Percentiles rank a stretch among this genome's conserved stretches.
Evolutionary conservation across 305 asterid genomes (phyloP).

Genomic region (Solanum hybrid): DNA sequence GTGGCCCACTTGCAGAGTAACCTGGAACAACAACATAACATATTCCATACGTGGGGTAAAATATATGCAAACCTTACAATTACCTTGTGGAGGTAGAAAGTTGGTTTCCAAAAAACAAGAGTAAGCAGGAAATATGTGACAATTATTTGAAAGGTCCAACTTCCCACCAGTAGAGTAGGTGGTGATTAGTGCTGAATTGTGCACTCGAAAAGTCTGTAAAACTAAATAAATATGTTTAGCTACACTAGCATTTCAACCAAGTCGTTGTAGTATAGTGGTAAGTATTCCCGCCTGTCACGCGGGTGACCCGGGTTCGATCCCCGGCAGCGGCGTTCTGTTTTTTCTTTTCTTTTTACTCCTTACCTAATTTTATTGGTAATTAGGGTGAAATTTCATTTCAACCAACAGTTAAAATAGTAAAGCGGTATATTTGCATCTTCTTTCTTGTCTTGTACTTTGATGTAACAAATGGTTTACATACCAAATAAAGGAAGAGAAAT

Average conservation of each 20-base stretch:
- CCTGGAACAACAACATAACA: not conserved
- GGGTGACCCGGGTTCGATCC: slow-evolving; percentile 46
- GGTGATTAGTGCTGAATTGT: not conserved
- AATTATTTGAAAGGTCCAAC: not conserved
- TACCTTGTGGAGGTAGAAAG: not conserved
- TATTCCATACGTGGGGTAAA: not conserved
- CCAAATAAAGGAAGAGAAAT: not conserved
- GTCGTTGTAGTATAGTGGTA: slow-evolving; percentile 47
- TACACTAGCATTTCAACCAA: not conserved
- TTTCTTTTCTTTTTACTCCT: not conserved
- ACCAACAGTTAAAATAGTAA: not conserved
- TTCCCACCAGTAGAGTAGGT: not conserved
- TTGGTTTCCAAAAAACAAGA: not conserved
- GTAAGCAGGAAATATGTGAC: not conserved
- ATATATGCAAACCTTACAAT: not conserved
- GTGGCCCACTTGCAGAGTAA: not conserved
- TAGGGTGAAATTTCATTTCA: not conserved
- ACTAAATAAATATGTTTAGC: not conserved
- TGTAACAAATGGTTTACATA: not conserved
- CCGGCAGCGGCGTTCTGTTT: slow-evolving; percentile 28
- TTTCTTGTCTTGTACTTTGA: not conserved
- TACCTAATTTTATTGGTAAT: not conserved
- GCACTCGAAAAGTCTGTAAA: not conserved
- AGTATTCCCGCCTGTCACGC: slow-evolving; percentile 43
- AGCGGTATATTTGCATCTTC: not conserved